phyloP scores from a whole-genome alignment of 148 eudicot genomes.

The Rhododendron kiyosumense region DNA sequence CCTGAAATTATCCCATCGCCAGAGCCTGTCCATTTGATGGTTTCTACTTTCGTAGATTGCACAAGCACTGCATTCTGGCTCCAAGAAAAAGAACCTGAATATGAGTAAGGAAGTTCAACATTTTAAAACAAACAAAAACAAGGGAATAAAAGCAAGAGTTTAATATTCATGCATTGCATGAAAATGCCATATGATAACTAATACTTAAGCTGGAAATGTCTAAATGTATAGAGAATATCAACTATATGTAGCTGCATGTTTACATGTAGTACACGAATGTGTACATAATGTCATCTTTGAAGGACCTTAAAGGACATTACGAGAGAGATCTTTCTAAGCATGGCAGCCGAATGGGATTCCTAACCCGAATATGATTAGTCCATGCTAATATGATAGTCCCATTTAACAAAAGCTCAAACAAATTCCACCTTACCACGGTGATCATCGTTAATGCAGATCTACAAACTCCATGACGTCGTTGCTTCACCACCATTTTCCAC shows the following conservation, averaged over 20 bases:
- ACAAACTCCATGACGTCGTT: too few species aligned
- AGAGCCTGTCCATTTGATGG: constrained; percentile 84
- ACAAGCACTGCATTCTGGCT: constrained; percentile 89
- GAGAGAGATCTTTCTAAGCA: too few species aligned
- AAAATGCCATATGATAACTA: background rate
- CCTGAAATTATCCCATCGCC: constrained; percentile 88
- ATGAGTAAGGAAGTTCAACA: constrained; percentile 74
- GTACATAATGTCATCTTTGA: background rate
- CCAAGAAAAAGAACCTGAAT: constrained; percentile 99
- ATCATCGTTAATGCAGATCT: too few species aligned
- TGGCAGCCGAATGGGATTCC: too few species aligned
- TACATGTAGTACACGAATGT: background rate
- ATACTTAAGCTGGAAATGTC: background rate
- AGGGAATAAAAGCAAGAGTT: background rate
- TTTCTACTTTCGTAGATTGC: constrained; percentile 70
- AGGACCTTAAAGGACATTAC: too few species aligned
- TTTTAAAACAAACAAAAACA: constrained; percentile 17
- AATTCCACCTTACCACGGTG: too few species aligned
- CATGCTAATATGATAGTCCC: too few species aligned
- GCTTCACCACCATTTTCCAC: too few species aligned
- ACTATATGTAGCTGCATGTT: background rate
- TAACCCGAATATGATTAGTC: too few species aligned
- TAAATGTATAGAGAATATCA: background rate
- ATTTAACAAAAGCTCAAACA: too few species aligned
- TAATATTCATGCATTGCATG: background rate